These are phyloP conservation scores for Neurospora intermedia DNA, from an alignment of 495 filamentous ascomycete species.

Conservation along the genomic window DNA sequence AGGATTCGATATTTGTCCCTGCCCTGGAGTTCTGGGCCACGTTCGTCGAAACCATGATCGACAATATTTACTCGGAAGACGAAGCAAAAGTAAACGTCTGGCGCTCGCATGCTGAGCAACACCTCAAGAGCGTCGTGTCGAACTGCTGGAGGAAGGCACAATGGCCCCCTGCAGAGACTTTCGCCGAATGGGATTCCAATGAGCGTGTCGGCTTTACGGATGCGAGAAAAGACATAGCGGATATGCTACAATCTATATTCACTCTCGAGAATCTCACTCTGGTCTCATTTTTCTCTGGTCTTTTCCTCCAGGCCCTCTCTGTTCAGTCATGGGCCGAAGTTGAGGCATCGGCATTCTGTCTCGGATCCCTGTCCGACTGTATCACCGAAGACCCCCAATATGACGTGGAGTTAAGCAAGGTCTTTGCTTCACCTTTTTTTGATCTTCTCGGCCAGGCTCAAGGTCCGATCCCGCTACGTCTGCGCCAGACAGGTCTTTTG, in stretches of 20 bases:
- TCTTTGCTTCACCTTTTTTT: slow-evolving; percentile 61
- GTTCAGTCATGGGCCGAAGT: slow-evolving; percentile 60
- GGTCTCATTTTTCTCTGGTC: slow-evolving; percentile 57
- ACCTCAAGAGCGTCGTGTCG: slow-evolving; percentile 45
- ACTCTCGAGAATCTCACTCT: slow-evolving; percentile 56
- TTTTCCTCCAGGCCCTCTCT: slow-evolving; percentile 48
- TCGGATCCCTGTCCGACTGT: slow-evolving; percentile 66
- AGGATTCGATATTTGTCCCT: slow-evolving; percentile 65
- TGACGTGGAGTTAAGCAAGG: slow-evolving; percentile 53
- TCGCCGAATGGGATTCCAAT: slow-evolving; percentile 58
- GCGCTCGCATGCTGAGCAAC: slow-evolving; percentile 25
- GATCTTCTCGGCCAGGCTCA: slow-evolving; percentile 40
- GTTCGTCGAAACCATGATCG: slow-evolving; percentile 47
- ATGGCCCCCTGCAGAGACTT: slow-evolving; percentile 40
- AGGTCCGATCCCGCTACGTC: slow-evolving; percentile 48
- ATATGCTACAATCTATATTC: slow-evolving; percentile 70
- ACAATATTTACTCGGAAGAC: slow-evolving; percentile 28
- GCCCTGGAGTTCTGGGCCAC: slow-evolving; percentile 80
- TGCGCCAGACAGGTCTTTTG: slow-evolving; percentile 67
- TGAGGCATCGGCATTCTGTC: slow-evolving; percentile 70
- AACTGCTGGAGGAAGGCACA: slow-evolving; percentile 53
- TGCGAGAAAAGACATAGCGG: slow-evolving; percentile 70
- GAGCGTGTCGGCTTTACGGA: slow-evolving; percentile 61
- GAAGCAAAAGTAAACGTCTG: slow-evolving; percentile 11
- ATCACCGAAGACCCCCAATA: slow-evolving; percentile 53